Evolutionary conservation across 805 yeast species (phyloP), one percentile per base, ranked within the genome.

Genomic region (Saccharomycopsis sp.): DNA sequence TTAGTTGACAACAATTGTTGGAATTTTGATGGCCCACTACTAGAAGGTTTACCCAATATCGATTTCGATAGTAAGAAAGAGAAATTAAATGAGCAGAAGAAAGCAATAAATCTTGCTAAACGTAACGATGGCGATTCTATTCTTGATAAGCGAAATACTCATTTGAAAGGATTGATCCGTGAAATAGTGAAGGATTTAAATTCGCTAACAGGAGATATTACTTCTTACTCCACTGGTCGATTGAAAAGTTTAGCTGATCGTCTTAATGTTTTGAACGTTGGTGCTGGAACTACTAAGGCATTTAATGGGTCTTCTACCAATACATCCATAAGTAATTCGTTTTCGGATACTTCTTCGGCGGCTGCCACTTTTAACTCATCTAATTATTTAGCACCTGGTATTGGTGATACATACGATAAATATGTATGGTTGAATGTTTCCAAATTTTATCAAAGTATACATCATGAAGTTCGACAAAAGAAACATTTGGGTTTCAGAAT

Each of bases 181-280:
- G 26, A 11, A 19, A 5, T 27, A 16, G 8, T 41, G 4, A 9
- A 24, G 11, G 42, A 39, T 7, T 19, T 39, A n/a, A 27, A 39
- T 14, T 26, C 33, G 14, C 11, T 27, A n/a, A 22, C 26, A 13
- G 16, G 29, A 13, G 40, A 37, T 14, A 7, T 37, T 4, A 11
- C 35, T 9, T 26, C 42, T 13, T 28, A 26, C 33, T 6, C 42
- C 6, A 11, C 11, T 7, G 33, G 17, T 8, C 17, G 35, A 13
- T 9, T 39, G 22, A 7, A 17, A n/a, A 14, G 35, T 14, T 6
- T 11, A 7, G 9, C 14, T 14, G 38, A 26, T 13, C 29, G 13
- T 8, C 29, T 26, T 26, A 85, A 94, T 94, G 75, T 84, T 53
- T 68, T 79, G 3, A 75, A 85, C 48, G 59, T 65, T 29, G n/a